Percentiles rank a stretch among this genome's conserved stretches.
phyloP scores from a whole-genome alignment of 192 early-diverging fungal genomes.

The Phlyctochytrium planicorne region DNA sequence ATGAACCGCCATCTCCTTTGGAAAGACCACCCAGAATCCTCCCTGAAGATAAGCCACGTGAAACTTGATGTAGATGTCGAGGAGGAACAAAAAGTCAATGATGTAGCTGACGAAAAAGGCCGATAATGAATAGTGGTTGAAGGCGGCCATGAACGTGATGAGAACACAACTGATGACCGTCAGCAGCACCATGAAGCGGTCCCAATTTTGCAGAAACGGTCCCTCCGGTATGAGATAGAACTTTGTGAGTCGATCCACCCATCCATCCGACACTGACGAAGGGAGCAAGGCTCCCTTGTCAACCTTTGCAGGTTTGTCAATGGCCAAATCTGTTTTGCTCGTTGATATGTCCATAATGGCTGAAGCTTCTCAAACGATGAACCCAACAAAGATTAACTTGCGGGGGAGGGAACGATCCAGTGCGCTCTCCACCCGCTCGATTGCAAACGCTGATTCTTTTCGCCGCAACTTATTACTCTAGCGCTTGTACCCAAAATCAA shows the following conservation, averaged over 20 bases:
- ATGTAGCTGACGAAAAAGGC: slow-evolving; percentile 40
- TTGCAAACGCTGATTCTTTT: too few relatives aligned
- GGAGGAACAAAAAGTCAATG: slow-evolving; percentile 44
- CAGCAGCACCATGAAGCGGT: slow-evolving; percentile 41
- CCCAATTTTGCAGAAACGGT: slow-evolving; percentile 35
- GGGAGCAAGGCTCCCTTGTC: slow-evolving; percentile 28
- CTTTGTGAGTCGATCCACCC: slow-evolving; percentile 39
- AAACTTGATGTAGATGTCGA: slow-evolving; percentile 53
- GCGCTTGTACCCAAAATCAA: too few relatives aligned
- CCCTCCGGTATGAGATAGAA: slow-evolving; percentile 54
- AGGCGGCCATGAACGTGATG: slow-evolving; percentile 48
- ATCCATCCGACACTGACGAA: slow-evolving; percentile 28
- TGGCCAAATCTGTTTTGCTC: too few relatives aligned
- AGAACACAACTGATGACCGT: slow-evolving; percentile 42
- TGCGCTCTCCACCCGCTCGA: too few relatives aligned
- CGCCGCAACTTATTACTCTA: too few relatives aligned
- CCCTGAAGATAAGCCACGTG: slow-evolving; percentile 51
- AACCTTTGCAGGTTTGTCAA: slow-evolving; percentile 14
- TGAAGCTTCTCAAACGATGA: too few relatives aligned
- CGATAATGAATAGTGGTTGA: slow-evolving; percentile 35
- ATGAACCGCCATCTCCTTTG: slow-evolving; percentile 52
- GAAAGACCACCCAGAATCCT: slow-evolving; percentile 56
- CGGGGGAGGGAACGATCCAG: too few relatives aligned
- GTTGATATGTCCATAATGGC: too few relatives aligned
- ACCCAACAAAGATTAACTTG: too few relatives aligned